Evolutionary conservation across 805 yeast genomes (phyloP), one percentile per base, ranked within the genome.

Genomic region (Metschnikowia koreensis): DNA sequence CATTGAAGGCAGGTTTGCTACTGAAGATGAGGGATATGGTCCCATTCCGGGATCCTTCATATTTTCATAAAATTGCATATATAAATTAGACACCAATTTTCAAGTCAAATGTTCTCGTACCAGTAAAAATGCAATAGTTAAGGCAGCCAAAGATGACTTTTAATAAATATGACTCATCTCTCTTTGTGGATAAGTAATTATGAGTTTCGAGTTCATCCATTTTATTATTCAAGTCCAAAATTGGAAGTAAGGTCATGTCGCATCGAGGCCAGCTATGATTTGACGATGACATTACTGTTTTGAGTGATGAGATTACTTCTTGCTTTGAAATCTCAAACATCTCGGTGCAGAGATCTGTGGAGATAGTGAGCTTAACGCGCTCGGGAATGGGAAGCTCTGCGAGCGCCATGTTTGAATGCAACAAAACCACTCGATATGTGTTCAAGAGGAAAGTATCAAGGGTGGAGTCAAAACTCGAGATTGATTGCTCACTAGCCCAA

Each of bases 251-350:
- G 0, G 77, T 71, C 48, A 73, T 56, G 34, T 64, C 62, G 52
- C 79, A 74, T 39, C 66, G 60, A 1, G 68, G 57, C 78, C 78
- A 74, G 28, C 56, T 57, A 48, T 74, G 79, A 11, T 64, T 59
- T 0, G 71, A 58, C 7, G 62, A 59, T 1, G 77, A 73, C 29
- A 42, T 57, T 1, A 60, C 61, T 10, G 64, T 52, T 9, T 51
- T 46, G 16, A 45, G 31, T 6, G 57, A 54, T 12, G 55, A 58
- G 5, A 55, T 54, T 3, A 50, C 51, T 26, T 60, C 63, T 11
- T 51, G 47, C 33, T 40, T 40, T 7, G 59, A 47, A 1, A 48
- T 62, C 37, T 55, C 54, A 50, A 74, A 74, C 33, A 65, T 53
- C 51, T 73, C 77, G 4, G 63, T 58, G 42, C 71, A 67, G 39